Conservation (phyloP, 2,329 filamentous ascomycete species). For the Phoma herbarum region DNA sequence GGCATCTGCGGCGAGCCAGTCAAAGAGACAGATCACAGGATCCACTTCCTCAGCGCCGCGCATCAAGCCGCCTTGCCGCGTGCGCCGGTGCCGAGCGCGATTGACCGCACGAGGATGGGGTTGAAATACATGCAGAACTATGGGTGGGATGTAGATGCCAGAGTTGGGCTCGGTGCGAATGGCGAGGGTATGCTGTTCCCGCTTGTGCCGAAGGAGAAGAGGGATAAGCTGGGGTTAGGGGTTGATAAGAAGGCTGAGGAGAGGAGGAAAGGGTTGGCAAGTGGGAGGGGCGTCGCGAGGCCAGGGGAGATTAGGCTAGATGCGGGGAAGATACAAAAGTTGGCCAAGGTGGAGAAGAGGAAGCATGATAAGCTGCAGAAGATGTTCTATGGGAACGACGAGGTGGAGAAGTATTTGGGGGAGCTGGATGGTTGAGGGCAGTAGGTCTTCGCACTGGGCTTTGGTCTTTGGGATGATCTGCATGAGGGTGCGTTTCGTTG, state of each 20-base stretch:
- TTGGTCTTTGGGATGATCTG: too few species aligned
- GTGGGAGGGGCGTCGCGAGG: conserved; percentile 42
- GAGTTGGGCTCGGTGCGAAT: conserved; percentile 73
- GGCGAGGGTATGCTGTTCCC: conserved; percentile 78
- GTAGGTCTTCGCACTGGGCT: too few species aligned
- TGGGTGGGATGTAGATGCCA: conserved; percentile 78
- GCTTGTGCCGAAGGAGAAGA: conserved; percentile 75
- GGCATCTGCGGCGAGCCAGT: conserved; percentile 51
- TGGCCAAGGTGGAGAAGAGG: conserved; percentile 68
- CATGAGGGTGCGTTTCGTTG: too few species aligned
- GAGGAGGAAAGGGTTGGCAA: conserved; percentile 45
- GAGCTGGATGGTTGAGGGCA: conserved; percentile 27
- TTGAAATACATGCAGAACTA: conserved; percentile 70
- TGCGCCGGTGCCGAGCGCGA: conserved; percentile 74
- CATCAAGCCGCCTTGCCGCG: conserved; percentile 76
- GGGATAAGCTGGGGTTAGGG: conserved; percentile 78
- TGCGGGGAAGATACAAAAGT: conserved; percentile 73
- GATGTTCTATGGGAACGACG: conserved; percentile 78
- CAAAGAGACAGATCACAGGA: conserved; percentile 35
- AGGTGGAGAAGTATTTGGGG: conserved; percentile 77
- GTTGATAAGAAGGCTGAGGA: conserved; percentile 54
- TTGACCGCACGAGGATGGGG: conserved; percentile 76
- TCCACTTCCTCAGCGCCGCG: conserved; percentile 68
- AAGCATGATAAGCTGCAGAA: conserved; percentile 70
- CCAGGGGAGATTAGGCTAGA: conserved; percentile 60